A percentile compares a stretch with the other conserved stretches of the same genome.
These are phyloP conservation scores for Pythium graminicola DNA, from an alignment of 352 stramenopile genomes.

Conservation along the genomic window DNA sequence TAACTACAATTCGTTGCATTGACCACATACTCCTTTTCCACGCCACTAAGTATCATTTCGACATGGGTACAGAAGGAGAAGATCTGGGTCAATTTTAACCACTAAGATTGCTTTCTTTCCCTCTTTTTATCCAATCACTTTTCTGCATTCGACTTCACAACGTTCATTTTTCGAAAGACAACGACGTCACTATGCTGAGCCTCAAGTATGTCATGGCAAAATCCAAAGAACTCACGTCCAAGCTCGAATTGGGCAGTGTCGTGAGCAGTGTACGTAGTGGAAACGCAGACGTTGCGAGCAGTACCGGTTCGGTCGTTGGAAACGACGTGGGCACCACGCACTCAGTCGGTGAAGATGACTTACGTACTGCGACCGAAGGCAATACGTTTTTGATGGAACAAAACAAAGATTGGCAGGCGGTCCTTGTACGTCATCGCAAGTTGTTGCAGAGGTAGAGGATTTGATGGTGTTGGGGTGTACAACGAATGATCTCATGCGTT, in stretches of 20 bases:
- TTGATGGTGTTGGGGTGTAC: neutral
- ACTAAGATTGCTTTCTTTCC: too few relatives aligned
- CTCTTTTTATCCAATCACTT: too few relatives aligned
- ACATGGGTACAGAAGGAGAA: too few relatives aligned
- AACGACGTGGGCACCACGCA: constrained; percentile 8
- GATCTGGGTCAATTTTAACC: too few relatives aligned
- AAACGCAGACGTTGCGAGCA: constrained; percentile 10
- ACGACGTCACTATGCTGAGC: constrained; percentile 34
- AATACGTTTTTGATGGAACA: constrained; percentile 38
- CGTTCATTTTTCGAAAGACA: too few relatives aligned
- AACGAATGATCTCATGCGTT: neutral
- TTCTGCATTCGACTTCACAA: too few relatives aligned
- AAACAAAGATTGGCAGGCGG: constrained; percentile 27
- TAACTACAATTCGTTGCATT: too few relatives aligned
- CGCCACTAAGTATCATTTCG: too few relatives aligned
- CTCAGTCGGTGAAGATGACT: constrained; percentile 10
- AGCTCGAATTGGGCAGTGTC: constrained; percentile 36
- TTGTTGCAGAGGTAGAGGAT: constrained; percentile 45
- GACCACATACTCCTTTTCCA: too few relatives aligned
- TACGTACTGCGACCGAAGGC: constrained; percentile 21
- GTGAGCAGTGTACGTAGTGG: constrained; percentile 4
- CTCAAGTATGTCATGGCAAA: constrained; percentile 76
- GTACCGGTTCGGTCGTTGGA: constrained; percentile 15
- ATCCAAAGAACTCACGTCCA: constrained; percentile 60
- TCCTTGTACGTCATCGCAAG: constrained; percentile 33